Percentiles rank a stretch among this genome's conserved stretches.
phyloP scores from a whole-genome alignment of 2,329 filamentous ascomycete species.

The Pseudogymnoascus sp. region DNA sequence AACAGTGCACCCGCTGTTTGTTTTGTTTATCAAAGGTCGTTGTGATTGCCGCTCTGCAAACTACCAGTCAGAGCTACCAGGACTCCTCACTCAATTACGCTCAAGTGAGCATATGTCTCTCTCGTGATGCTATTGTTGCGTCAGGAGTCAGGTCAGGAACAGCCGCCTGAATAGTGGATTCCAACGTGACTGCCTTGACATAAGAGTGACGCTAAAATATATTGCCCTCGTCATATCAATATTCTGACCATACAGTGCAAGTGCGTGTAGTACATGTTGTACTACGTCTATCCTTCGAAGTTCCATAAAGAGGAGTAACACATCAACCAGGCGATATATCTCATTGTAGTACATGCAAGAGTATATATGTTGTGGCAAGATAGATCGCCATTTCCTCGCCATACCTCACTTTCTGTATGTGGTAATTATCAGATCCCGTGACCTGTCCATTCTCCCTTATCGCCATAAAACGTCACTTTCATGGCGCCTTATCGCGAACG shows the following conservation, averaged over 20 bases:
- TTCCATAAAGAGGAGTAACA: not conserved
- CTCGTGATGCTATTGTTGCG: not conserved
- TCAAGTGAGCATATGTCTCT: not conserved
- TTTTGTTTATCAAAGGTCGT: not conserved
- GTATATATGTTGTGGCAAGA: not conserved
- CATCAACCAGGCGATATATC: not conserved
- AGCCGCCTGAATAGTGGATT: constrained; percentile 1
- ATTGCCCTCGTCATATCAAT: not conserved
- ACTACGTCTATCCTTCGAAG: not conserved
- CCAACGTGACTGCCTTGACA: not conserved
- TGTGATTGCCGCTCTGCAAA: not conserved
- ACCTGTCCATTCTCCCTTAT: not conserved
- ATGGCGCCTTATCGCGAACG: constrained; percentile 8
- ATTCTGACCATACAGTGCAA: not conserved
- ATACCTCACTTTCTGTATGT: too few species aligned
- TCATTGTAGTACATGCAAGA: not conserved
- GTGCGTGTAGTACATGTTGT: not conserved
- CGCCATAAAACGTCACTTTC: constrained; percentile 6
- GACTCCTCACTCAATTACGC: not conserved
- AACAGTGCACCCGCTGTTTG: not conserved
- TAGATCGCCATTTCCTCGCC: not conserved
- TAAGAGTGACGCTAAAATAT: not conserved
- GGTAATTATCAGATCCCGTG: not conserved
- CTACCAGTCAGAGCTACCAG: not conserved
- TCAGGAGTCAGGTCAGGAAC: constrained; percentile 5